These are phyloP conservation scores for Hyphopichia khmerensis DNA, from an alignment of 1,139 yeast genomes.

Conservation along the genomic window DNA sequence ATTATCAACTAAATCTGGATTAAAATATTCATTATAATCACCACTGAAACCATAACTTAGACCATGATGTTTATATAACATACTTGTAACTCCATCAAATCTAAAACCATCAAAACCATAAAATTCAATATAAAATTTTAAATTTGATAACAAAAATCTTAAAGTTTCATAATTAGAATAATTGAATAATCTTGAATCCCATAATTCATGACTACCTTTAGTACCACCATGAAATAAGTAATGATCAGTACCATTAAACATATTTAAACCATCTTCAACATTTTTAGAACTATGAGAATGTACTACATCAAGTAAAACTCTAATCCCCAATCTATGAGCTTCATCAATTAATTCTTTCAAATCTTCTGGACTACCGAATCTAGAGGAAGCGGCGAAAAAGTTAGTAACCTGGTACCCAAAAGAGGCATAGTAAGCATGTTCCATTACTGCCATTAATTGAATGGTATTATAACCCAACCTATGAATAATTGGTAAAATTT, in stretches of 20 bases:
- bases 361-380: slow-evolving; percentile 95
- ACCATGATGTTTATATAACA: slow-evolving; percentile 92
- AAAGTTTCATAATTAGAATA: slow-evolving; percentile 89
- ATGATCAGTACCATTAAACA: slow-evolving; percentile 93
- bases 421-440: slow-evolving; percentile 96
- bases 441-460: slow-evolving; percentile 98
- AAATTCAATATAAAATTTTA: slow-evolving; percentile 80
- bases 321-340: slow-evolving; percentile 85
- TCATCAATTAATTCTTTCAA: slow-evolving; percentile 86
- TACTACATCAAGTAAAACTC: slow-evolving; percentile 86
- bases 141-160: slow-evolving; percentile 81
- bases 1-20: slow-evolving; percentile 76
- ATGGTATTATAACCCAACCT: slow-evolving; percentile 88
- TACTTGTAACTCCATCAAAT: slow-evolving; percentile 94
- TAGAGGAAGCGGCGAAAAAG: slow-evolving; percentile 84
- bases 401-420: slow-evolving; percentile 95
- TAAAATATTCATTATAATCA: slow-evolving; percentile 87
- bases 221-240: slow-evolving; percentile 89
- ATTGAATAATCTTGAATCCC: slow-evolving; percentile 95
- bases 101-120: slow-evolving; percentile 93
- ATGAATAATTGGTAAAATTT: slow-evolving; percentile 80
- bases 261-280: slow-evolving; percentile 88
- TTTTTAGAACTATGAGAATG: slow-evolving; percentile 96
- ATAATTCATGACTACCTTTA: slow-evolving; percentile 83
- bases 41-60: slow-evolving; percentile 88